Evolutionary conservation across 306 rosid species (phyloP).

Genomic region (Citrullus mucosospermus): DNA sequence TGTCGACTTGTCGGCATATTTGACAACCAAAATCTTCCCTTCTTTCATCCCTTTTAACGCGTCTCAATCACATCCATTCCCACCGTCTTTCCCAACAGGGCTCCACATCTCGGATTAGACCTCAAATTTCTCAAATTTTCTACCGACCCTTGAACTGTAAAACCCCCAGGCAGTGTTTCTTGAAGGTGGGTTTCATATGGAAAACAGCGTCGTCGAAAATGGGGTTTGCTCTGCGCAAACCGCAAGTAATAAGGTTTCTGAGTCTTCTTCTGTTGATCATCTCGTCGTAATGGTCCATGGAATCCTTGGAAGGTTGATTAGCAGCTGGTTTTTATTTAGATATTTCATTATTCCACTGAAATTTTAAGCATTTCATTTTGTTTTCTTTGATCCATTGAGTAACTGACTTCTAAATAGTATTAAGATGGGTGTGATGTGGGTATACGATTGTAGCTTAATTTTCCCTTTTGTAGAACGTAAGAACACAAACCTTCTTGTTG

Average conservation of each 20-base stretch:
- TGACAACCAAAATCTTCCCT: background rate
- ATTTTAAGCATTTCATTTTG: background rate
- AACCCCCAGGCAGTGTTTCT: background rate
- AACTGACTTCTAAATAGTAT: background rate
- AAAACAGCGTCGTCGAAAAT: constrained; percentile 4
- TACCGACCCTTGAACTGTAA: background rate
- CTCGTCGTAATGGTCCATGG: constrained; percentile 89
- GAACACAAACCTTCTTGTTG: too few species aligned
- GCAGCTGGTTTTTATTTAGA: too few species aligned
- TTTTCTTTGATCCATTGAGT: background rate
- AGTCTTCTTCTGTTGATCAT: constrained; percentile 71
- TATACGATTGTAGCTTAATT: background rate
- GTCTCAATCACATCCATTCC: background rate
- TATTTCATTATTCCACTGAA: background rate
- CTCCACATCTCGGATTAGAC: too few species aligned
- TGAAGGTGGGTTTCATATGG: background rate
- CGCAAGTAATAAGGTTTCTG: constrained; percentile 32
- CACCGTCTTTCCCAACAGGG: background rate
- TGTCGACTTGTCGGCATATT: background rate
- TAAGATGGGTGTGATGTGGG: too few species aligned
- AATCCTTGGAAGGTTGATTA: constrained; percentile 59
- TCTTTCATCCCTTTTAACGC: background rate
- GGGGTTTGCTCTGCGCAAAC: constrained; percentile 46
- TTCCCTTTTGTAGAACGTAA: too few species aligned
- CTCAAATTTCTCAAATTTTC: background rate